phyloP scores from a whole-genome alignment of 1,284 basidiomycete genomes.

The Cryptococcus sp. region DNA sequence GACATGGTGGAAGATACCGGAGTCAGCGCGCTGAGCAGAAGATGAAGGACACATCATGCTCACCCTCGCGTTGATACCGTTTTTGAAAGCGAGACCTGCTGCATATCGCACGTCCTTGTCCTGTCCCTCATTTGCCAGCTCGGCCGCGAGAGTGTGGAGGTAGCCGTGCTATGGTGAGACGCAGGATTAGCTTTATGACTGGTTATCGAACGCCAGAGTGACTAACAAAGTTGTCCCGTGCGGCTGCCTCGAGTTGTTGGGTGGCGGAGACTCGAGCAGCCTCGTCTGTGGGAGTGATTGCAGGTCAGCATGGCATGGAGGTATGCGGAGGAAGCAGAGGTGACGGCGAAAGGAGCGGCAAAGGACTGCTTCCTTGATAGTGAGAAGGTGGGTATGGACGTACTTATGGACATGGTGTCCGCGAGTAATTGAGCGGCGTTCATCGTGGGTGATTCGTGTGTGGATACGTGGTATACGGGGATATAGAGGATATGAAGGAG shows the following conservation, averaged over 20 bases:
- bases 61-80: constrained; percentile 86
- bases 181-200: not conserved
- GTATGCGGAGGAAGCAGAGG: not conserved
- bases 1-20: constrained; percentile 7
- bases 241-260: constrained; percentile 78
- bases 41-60: constrained; percentile 45
- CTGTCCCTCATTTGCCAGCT: constrained; percentile 73
- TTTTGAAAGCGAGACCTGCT: constrained; percentile 95
- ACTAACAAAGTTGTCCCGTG: constrained; percentile 80
- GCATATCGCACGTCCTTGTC: constrained; percentile 84
- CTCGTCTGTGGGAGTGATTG: constrained; percentile 60
- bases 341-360: not conserved
- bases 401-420: constrained; percentile 86
- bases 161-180: constrained; percentile 69
- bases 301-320: constrained; percentile 1
- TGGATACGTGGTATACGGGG: constrained; percentile 1
- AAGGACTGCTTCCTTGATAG: too few species aligned
- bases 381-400: constrained; percentile 37
- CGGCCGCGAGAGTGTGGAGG: constrained; percentile 79
- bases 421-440: constrained; percentile 84
- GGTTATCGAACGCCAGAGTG: not conserved
- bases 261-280: constrained; percentile 85
- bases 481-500: constrained; percentile 1
- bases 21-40: constrained; percentile 9
- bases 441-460: constrained; percentile 59